Conservation (phyloP, 1,139 yeast species). For the Geotrichum reessii region DNA sequence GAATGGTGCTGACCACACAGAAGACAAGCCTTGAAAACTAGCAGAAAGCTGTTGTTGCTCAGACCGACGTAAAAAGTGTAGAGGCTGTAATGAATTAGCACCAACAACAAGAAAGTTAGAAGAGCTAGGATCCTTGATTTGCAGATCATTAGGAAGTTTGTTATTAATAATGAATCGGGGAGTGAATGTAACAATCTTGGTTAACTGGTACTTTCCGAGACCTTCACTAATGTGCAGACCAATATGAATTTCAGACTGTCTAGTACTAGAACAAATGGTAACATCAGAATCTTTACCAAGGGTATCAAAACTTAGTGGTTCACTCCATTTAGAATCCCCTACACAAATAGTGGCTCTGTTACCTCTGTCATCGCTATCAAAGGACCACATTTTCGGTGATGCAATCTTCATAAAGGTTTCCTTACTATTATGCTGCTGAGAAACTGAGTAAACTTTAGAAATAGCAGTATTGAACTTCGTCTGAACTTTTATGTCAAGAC, state of each 20-base stretch:
- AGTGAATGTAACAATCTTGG: conserved; percentile 72
- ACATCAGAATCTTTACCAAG: conserved; percentile 77
- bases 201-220: conserved; percentile 71
- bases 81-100: conserved; percentile 51
- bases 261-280: conserved; percentile 51
- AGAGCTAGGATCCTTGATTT: conserved; percentile 57
- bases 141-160: conserved; percentile 50
- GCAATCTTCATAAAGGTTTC: conserved; percentile 34
- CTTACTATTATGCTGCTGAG: conserved; percentile 13
- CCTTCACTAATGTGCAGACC: conserved; percentile 80
- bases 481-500: conserved; percentile 53
- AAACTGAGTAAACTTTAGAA: conserved; percentile 35
- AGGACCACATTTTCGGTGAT: conserved; percentile 79
- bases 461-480: conserved; percentile 50
- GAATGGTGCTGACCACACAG: conserved; percentile 84
- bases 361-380: conserved; percentile 54
- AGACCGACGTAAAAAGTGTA: conserved; percentile 54
- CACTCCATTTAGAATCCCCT: conserved; percentile 71
- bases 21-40: conserved; percentile 49
- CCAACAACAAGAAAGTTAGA: conserved; percentile 36
- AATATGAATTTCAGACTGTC: conserved; percentile 53
- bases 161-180: conserved; percentile 80
- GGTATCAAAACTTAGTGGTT: conserved; percentile 79
- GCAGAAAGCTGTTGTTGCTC: conserved; percentile 50
- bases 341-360: conserved; percentile 67